Percentiles rank a stretch among this genome's conserved stretches.
Conservation (phyloP, 2,329 filamentous ascomycete species). For the Neofusicoccum sp. region DNA sequence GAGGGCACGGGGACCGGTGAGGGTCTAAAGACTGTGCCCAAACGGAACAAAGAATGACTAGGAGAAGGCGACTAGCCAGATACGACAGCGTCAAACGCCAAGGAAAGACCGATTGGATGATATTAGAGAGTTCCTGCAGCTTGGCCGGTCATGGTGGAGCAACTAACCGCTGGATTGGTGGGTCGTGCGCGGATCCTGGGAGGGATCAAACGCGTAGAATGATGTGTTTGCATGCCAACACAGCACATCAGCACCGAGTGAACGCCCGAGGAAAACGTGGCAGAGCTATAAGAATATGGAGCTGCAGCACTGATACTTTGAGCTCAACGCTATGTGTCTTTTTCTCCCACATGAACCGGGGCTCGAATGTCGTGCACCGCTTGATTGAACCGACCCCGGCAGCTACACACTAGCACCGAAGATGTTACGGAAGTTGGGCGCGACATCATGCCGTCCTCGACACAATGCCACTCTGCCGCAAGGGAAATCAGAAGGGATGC, state of each 20-base stretch:
- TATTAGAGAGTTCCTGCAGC: background rate
- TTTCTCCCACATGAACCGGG: too few relatives aligned
- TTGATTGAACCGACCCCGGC: too few relatives aligned
- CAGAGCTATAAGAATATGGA: too few relatives aligned
- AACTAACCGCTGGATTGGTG: background rate
- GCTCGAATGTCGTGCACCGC: too few relatives aligned
- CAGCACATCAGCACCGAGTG: background rate
- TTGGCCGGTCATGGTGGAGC: constrained; percentile 7
- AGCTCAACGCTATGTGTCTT: too few relatives aligned
- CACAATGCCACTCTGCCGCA: too few relatives aligned
- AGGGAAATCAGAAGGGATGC: too few relatives aligned
- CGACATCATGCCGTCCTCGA: too few relatives aligned
- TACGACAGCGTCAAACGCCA: constrained; percentile 8
- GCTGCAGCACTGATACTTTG: too few relatives aligned
- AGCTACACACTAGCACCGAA: too few relatives aligned
- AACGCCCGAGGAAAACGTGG: too few relatives aligned
- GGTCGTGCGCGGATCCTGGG: background rate
- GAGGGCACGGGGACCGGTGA: background rate
- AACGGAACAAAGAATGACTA: constrained; percentile 2
- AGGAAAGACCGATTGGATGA: background rate
- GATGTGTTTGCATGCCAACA: constrained; percentile 8
- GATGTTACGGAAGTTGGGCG: too few relatives aligned
- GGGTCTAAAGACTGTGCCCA: background rate
- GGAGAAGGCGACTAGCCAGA: background rate
- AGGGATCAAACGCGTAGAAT: background rate